phyloP scores from a whole-genome alignment of 2,329 filamentous ascomycete genomes.

The Teratosphaeria viscida region DNA sequence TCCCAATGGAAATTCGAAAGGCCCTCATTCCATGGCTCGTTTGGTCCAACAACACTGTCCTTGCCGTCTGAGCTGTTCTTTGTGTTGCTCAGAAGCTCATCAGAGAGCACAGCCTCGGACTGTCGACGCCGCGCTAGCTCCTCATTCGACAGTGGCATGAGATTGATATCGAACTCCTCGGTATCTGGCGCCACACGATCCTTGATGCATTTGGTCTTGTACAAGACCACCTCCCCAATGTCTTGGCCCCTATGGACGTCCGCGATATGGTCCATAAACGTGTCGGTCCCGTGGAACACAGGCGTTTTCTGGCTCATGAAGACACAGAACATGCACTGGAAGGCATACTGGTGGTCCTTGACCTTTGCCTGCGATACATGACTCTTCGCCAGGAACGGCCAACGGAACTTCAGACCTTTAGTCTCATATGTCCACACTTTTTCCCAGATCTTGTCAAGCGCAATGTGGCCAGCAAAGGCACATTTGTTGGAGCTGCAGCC shows the following conservation, averaged over 20 bases:
- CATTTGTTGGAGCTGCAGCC: constrained; percentile 34
- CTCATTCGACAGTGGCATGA: constrained; percentile 22
- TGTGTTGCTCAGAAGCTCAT: constrained; percentile 11
- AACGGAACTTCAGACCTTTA: constrained; percentile 34
- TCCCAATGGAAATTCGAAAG: constrained; percentile 23
- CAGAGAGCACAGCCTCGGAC: constrained; percentile 10
- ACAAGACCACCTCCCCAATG: constrained; percentile 28
- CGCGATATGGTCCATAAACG: constrained; percentile 36
- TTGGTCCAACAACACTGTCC: constrained; percentile 17
- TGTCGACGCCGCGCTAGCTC: constrained; percentile 5
- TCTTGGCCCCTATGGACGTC: constrained; percentile 25
- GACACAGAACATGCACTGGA: constrained; percentile 39
- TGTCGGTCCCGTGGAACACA: constrained; percentile 30
- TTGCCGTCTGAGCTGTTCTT: constrained; percentile 10
- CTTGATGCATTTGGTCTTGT: constrained; percentile 34
- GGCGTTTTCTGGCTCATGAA: constrained; percentile 27
- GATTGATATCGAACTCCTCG: constrained; percentile 41
- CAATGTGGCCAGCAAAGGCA: constrained; percentile 30
- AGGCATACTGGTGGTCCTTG: constrained; percentile 23
- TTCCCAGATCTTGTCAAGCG: constrained; percentile 19
- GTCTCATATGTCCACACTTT: constrained; percentile 13
- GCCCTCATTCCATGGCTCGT: constrained; percentile 24
- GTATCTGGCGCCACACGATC: constrained; percentile 28
- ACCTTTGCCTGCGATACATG: constrained; percentile 30
- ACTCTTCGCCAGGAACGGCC: constrained; percentile 38